Percentiles rank a stretch among this genome's conserved stretches.
phyloP scores from a whole-genome alignment of 208 protist species.

The Wallacemonas sp. region DNA sequence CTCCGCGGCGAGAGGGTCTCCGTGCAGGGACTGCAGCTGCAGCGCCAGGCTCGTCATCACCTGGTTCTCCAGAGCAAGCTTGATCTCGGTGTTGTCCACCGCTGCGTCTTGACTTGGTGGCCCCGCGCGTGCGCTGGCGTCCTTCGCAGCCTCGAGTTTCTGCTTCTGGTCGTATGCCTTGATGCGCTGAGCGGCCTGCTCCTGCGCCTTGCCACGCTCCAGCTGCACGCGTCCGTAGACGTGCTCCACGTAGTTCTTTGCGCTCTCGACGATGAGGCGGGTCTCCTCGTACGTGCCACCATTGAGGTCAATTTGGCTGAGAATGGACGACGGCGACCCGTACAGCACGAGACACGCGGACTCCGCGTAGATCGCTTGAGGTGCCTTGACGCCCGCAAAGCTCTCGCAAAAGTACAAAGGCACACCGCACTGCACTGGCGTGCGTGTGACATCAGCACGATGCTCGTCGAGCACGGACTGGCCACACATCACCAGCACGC shows the following conservation, averaged over 20 bases:
- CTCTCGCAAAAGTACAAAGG: constrained; percentile 56
- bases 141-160: background rate
- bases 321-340: constrained; percentile 17
- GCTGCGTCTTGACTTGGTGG: background rate
- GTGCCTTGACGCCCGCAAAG: constrained; percentile 33
- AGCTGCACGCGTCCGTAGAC: constrained; percentile 26
- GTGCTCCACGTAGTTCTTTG: constrained; percentile 35
- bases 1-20: constrained; percentile 20
- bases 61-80: constrained; percentile 42
- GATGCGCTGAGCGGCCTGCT: constrained; percentile 36
- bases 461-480: constrained; percentile 13
- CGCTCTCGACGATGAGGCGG: constrained; percentile 27
- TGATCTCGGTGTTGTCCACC: constrained; percentile 2
- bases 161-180: constrained; percentile 18
- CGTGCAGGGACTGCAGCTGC: constrained; percentile 53
- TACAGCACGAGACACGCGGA: constrained; percentile 48
- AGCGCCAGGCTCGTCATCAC: constrained; percentile 56
- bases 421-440: constrained; percentile 30
- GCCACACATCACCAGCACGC: constrained; percentile 35
- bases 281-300: constrained; percentile 19
- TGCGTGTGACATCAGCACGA: background rate
- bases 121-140: no score
- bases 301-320: constrained; percentile 23
- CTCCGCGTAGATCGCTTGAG: constrained; percentile 30
- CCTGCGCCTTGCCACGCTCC: constrained; percentile 38